Evolutionary conservation across 2,329 filamentous ascomycete genomes (phyloP).

Genomic region (Aspergillus fijiensis): DNA sequence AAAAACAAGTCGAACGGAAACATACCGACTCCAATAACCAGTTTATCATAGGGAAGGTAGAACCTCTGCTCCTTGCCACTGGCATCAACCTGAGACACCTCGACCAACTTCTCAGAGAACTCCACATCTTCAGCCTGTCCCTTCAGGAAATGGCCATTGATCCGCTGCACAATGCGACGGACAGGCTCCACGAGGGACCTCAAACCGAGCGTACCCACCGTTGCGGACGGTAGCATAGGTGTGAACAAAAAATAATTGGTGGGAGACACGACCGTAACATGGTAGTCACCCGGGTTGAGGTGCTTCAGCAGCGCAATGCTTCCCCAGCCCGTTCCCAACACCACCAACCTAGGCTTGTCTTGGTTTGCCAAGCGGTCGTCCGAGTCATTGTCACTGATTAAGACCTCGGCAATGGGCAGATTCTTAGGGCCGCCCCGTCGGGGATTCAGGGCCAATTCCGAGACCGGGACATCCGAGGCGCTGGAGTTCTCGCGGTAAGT

Average conservation of each 20-base stretch:
- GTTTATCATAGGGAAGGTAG: slow-evolving; percentile 96
- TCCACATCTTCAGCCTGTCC: slow-evolving; percentile 85
- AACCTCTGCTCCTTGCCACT: slow-evolving; percentile 75
- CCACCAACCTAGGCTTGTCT: slow-evolving; percentile 88
- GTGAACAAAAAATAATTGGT: slow-evolving; percentile 98
- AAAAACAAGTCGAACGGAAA: not conserved
- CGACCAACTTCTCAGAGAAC: slow-evolving; percentile 86
- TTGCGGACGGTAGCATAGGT: slow-evolving; percentile 95
- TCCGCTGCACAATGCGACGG: slow-evolving; percentile 72
- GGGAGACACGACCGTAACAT: slow-evolving; percentile 91
- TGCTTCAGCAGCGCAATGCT: slow-evolving; percentile 89
- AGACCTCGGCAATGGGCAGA: slow-evolving; percentile 80
- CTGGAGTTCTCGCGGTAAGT: slow-evolving; percentile 77
- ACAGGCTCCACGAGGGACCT: slow-evolving; percentile 92
- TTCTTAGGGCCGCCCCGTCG: slow-evolving; percentile 89
- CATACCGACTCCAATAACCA: slow-evolving; percentile 80
- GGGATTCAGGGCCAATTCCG: slow-evolving; percentile 76
- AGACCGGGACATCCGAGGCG: slow-evolving; percentile 75
- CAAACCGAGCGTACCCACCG: slow-evolving; percentile 89
- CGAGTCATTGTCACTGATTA: slow-evolving; percentile 85
- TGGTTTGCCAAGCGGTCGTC: slow-evolving; percentile 68
- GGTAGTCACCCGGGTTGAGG: slow-evolving; percentile 85
- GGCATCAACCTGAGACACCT: slow-evolving; percentile 72
- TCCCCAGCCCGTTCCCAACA: slow-evolving; percentile 93
- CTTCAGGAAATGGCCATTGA: slow-evolving; percentile 86